Evolutionary conservation across 495 filamentous ascomycete species (phyloP).

Genomic region (Xylaria longipes): DNA sequence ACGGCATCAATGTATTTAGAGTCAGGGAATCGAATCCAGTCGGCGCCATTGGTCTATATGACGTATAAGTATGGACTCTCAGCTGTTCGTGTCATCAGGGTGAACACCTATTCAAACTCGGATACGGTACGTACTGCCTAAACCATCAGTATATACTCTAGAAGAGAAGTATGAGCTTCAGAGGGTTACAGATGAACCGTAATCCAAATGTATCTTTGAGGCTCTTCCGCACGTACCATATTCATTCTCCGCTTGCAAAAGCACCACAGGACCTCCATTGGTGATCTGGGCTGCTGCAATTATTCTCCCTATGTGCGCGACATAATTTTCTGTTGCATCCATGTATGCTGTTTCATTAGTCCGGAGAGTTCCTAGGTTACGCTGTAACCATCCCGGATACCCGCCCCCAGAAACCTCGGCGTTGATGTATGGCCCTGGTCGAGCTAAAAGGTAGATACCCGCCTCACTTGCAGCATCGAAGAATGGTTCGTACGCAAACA

Average conservation of each 20-base stretch:
- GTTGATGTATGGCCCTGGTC: slow-evolving; percentile 64
- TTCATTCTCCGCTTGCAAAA: slow-evolving; percentile 83
- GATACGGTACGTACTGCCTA: not conserved
- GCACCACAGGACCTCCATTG: slow-evolving; percentile 77
- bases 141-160: not conserved
- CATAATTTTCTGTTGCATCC: slow-evolving; percentile 70
- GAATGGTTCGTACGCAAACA: slow-evolving; percentile 73
- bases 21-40: slow-evolving; percentile 55
- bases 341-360: slow-evolving; percentile 66
- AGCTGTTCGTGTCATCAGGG: not conserved
- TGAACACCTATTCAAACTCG: not conserved
- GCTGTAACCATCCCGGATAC: slow-evolving; percentile 58
- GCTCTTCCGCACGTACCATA: slow-evolving; percentile 53
- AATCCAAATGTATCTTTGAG: not conserved
- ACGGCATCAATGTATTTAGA: slow-evolving; percentile 72
- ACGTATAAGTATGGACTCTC: slow-evolving; percentile 3
- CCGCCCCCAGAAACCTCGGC: slow-evolving; percentile 60
- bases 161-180: not conserved
- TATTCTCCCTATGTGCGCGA: slow-evolving; percentile 60
- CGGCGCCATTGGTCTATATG: slow-evolving; percentile 7
- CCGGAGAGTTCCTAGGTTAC: slow-evolving; percentile 65
- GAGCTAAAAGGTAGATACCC: slow-evolving; percentile 77
- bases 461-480: slow-evolving; percentile 71
- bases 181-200: not conserved
- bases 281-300: slow-evolving; percentile 80